Conservation (phyloP, 1,284 basidiomycete genomes). For the Fomes fomentarius region DNA sequence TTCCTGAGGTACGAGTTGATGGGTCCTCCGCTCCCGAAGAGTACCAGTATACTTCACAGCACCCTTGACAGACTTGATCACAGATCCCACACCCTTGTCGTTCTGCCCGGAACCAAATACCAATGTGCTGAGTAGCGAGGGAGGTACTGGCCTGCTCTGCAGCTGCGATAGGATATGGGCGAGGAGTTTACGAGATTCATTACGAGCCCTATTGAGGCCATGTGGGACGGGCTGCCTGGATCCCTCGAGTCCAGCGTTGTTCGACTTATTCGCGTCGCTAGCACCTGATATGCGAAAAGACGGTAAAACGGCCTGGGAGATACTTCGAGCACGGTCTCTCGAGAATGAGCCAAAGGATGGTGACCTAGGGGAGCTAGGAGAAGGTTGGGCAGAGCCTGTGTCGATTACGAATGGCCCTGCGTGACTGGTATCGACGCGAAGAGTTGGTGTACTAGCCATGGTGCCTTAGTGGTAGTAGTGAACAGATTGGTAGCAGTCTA, state of each 20-base stretch:
- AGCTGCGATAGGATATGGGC: slow-evolving; percentile 61
- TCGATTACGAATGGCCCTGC: slow-evolving; percentile 10
- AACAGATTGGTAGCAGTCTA: not conserved
- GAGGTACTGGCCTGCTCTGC: slow-evolving; percentile 53
- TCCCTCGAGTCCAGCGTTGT: not conserved
- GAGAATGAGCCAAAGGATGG: slow-evolving; percentile 10
- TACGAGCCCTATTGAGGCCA: slow-evolving; percentile 43
- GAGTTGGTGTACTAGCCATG: slow-evolving; percentile 21
- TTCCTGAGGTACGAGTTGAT: slow-evolving; percentile 33
- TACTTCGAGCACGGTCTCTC: slow-evolving; percentile 30
- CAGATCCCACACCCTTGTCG: slow-evolving; percentile 41
- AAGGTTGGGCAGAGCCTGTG: slow-evolving; percentile 1
- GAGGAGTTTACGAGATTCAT: slow-evolving; percentile 63
- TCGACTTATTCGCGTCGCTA: slow-evolving; percentile 30
- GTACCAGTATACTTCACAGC: slow-evolving; percentile 43
- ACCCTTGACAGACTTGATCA: slow-evolving; percentile 50
- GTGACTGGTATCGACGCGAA: slow-evolving; percentile 32
- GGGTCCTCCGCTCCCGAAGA: slow-evolving; percentile 26
- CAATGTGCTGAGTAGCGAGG: slow-evolving; percentile 48
- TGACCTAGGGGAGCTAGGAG: slow-evolving; percentile 15
- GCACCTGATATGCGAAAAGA: slow-evolving; percentile 38
- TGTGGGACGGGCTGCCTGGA: slow-evolving; percentile 22
- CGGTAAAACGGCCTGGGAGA: slow-evolving; percentile 34
- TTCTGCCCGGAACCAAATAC: slow-evolving; percentile 23
- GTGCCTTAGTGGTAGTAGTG: not conserved